These are phyloP conservation scores for Aeminium ludgeri DNA, from an alignment of 495 filamentous ascomycete genomes.

Conservation along the genomic window DNA sequence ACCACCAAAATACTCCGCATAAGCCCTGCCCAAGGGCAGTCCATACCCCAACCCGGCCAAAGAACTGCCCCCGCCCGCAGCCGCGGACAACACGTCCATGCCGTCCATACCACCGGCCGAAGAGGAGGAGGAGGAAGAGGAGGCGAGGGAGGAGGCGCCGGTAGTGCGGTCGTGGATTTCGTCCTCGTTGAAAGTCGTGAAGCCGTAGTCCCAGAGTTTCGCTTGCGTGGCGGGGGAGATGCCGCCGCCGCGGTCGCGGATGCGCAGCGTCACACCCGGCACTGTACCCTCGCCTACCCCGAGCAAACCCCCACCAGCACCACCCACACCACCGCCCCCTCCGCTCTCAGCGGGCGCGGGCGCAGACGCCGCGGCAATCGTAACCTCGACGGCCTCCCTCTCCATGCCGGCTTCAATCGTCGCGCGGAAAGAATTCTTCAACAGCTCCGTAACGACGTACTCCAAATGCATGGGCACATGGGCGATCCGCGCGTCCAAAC, in stretches of 20 bases:
- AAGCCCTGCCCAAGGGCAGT: slow-evolving; percentile 75
- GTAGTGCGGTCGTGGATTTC: slow-evolving; percentile 29
- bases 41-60: slow-evolving; percentile 88
- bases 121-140: too few relatives aligned
- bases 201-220: slow-evolving; percentile 89
- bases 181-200: slow-evolving; percentile 77
- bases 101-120: slow-evolving; percentile 33
- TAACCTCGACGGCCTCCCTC: slow-evolving; percentile 71
- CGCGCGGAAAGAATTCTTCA: slow-evolving; percentile 93
- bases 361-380: slow-evolving; percentile 65
- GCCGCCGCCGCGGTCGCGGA: slow-evolving; percentile 86
- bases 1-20: slow-evolving; percentile 96
- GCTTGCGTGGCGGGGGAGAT: slow-evolving; percentile 66
- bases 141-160: too few relatives aligned
- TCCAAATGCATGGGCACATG: slow-evolving; percentile 90
- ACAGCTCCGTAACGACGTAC: slow-evolving; percentile 87
- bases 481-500: slow-evolving; percentile 65
- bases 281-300: too few relatives aligned
- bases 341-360: too few relatives aligned
- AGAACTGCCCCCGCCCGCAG: slow-evolving; percentile 49
- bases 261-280: slow-evolving; percentile 84
- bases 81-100: slow-evolving; percentile 52
- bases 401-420: slow-evolving; percentile 68
- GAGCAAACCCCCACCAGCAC: slow-evolving; percentile 31
- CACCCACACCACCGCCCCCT: slow-evolving; percentile 7